Evolutionary conservation across 2,329 filamentous ascomycete genomes (phyloP).

Genomic region (Coniochaeta sp.): DNA sequence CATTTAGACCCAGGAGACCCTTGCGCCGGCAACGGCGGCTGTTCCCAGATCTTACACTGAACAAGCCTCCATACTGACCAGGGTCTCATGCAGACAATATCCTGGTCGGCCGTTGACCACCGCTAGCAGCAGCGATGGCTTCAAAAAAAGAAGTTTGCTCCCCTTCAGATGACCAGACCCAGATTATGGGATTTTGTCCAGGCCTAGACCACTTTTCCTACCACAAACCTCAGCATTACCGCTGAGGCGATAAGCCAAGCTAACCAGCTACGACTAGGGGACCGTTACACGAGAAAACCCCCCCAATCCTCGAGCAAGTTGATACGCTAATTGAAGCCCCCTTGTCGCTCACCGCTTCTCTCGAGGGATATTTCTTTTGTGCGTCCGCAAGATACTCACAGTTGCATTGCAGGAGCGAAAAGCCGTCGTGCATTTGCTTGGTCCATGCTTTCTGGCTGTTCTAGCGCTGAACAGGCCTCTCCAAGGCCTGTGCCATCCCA

Average conservation of each 20-base stretch:
- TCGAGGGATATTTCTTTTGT: not conserved
- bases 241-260: not conserved
- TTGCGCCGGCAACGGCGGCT: conserved; percentile 1
- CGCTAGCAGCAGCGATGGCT: too few relatives aligned
- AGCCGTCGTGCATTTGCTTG: not conserved
- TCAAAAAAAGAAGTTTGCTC: too few relatives aligned
- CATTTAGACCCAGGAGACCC: too few relatives aligned
- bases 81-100: not conserved
- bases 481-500: conserved; percentile 5
- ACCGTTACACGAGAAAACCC: not conserved
- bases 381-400: not conserved
- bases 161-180: too few relatives aligned
- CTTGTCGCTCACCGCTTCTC: conserved; percentile 3
- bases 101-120: not conserved
- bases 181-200: too few relatives aligned
- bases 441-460: conserved; percentile 11
- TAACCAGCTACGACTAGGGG: not conserved
- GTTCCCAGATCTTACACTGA: too few relatives aligned
- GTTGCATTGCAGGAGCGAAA: conserved; percentile 1
- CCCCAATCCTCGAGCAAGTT: not conserved
- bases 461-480: conserved; percentile 1
- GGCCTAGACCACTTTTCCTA: not conserved
- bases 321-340: not conserved
- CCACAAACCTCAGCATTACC: not conserved
- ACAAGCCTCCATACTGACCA: not conserved